phyloP scores from a whole-genome alignment of 345 rosid species.

The Cochlearia excelsa region DNA sequence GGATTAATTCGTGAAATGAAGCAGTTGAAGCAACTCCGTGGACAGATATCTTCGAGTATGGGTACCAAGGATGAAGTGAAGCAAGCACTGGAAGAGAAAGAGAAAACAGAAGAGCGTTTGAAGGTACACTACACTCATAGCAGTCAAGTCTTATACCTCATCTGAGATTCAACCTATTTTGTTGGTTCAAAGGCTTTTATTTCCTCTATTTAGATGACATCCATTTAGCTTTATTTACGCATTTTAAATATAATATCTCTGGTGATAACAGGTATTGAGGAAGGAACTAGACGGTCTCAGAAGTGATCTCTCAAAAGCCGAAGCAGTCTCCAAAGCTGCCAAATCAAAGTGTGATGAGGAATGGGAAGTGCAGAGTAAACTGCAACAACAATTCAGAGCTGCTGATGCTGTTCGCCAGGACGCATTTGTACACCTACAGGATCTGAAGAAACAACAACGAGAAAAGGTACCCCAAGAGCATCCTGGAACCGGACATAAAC shows the following conservation, averaged over 20 bases:
- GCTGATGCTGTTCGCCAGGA: slow-evolving; percentile 72
- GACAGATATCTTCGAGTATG: slow-evolving; percentile 50
- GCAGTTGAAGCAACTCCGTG: slow-evolving; percentile 57
- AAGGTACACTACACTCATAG: slow-evolving; percentile 48
- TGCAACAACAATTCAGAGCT: slow-evolving; percentile 47
- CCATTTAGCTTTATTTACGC: slow-evolving; percentile 14
- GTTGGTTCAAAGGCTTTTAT: slow-evolving; percentile 9
- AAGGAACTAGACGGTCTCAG: slow-evolving; percentile 67
- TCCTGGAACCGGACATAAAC: slow-evolving; percentile 18
- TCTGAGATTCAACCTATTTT: slow-evolving; percentile 17
- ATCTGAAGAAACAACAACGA: slow-evolving; percentile 51
- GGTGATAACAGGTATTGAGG: slow-evolving; percentile 48
- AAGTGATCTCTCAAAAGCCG: slow-evolving; percentile 52
- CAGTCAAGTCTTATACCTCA: slow-evolving; percentile 15
- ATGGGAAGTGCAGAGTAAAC: slow-evolving; percentile 42
- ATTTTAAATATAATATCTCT: slow-evolving; percentile 16
- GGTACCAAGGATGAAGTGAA: slow-evolving; percentile 59
- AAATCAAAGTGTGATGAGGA: slow-evolving; percentile 47
- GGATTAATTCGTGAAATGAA: slow-evolving; percentile 64
- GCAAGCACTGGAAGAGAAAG: slow-evolving; percentile 59
- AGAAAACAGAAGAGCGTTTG: slow-evolving; percentile 60
- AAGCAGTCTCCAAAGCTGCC: slow-evolving; percentile 55
- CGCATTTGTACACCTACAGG: slow-evolving; percentile 54
- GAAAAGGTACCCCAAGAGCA: slow-evolving; percentile 55
- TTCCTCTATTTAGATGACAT: slow-evolving; percentile 7